Percentiles rank a stretch among this genome's conserved stretches.
phyloP scores from a whole-genome alignment of 495 filamentous ascomycete genomes.

The Tetracladium marchalianum region DNA sequence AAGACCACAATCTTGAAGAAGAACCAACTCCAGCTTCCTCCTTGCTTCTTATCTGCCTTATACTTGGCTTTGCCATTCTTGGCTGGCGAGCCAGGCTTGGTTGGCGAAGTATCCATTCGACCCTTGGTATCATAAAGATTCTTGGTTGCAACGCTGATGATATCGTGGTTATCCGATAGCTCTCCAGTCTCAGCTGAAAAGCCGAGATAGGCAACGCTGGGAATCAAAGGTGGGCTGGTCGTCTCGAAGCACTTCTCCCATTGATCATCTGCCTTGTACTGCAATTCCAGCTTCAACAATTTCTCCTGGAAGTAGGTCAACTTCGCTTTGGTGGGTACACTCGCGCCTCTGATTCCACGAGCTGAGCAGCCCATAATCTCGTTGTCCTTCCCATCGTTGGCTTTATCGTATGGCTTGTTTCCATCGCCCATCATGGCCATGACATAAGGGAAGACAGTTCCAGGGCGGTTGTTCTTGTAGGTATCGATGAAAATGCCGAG shows the following conservation, averaged over 20 bases:
- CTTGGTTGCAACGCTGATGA: constrained; percentile 77
- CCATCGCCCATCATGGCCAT: constrained; percentile 98
- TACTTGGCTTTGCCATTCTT: constrained; percentile 24
- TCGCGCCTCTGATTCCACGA: constrained; percentile 72
- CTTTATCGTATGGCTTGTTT: constrained; percentile 80
- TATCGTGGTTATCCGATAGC: constrained; percentile 95
- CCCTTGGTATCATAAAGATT: constrained; percentile 68
- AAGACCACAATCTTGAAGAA: constrained; percentile 77
- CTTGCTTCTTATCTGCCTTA: constrained; percentile 27
- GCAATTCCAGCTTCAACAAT: constrained; percentile 78
- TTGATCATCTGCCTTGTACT: constrained; percentile 80
- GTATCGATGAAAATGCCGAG: constrained; percentile 97
- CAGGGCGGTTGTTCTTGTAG: constrained; percentile 98
- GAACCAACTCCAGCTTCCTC: constrained; percentile 86
- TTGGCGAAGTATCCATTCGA: neutral
- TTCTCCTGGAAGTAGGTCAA: constrained; percentile 97
- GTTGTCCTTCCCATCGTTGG: constrained; percentile 86
- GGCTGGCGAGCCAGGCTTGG: constrained; percentile 19
- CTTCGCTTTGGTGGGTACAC: constrained; percentile 70
- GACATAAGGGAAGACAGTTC: constrained; percentile 91
- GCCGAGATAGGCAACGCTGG: constrained; percentile 85
- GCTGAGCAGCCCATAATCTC: constrained; percentile 94
- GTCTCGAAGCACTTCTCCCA: constrained; percentile 90
- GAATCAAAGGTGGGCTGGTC: constrained; percentile 63
- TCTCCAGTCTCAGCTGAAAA: constrained; percentile 96